Base-by-base conservation (phyloP, 371 early-diverging fungal species). In the Mucor circinelloides region DNA sequence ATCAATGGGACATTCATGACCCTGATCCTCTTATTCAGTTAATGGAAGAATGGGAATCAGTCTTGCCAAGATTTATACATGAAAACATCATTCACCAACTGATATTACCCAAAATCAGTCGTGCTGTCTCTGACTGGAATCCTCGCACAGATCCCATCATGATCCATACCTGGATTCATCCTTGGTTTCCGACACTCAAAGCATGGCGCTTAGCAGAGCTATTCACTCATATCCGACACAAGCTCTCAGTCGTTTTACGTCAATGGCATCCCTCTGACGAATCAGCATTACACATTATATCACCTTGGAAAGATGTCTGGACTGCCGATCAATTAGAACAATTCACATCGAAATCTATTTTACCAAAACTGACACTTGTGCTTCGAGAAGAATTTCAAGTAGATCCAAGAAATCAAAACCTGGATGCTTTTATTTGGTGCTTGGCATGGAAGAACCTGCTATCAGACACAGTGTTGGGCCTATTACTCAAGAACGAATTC, bases 161-260 rank as follows among this genome's bases (percentile, higher is more conserved):
- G 84, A 77, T 92, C 2, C 93, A 94, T 66, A 83, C 84, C 0
- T 94, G 93, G 93, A 71, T 94, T n/a, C 92, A 91, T 71, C 94
- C 94, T 1, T 95, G 95, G 95, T 77, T 94, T 15, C 91, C 93
- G 1, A 70, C 89, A n/a, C 66, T 94, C 6, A 85, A 79, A 34
- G 81, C 80, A 25, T 84, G 85, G 65, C 74, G 80, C 34, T 66
- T 93, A 34, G 79, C 85, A 6, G 85, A 82, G 12, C 58, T 94
- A 2, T 84, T 79, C 64, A 85, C 86, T 6, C 76, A 75, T 23
- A 82, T 94, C 34, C 88, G 91, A 23, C 87, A 87, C 56, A 91
- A 91, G 64, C 70, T 94, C 34, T 74, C 82, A 0, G 71, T 86
- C 12, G 75, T 78, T 23, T 71, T 93, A 23, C 69, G 81, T 7